Evolutionary conservation across 257 asterid species (phyloP), one percentile per base, ranked within the genome.

Genomic region (Salvia miltiorrhiza): DNA sequence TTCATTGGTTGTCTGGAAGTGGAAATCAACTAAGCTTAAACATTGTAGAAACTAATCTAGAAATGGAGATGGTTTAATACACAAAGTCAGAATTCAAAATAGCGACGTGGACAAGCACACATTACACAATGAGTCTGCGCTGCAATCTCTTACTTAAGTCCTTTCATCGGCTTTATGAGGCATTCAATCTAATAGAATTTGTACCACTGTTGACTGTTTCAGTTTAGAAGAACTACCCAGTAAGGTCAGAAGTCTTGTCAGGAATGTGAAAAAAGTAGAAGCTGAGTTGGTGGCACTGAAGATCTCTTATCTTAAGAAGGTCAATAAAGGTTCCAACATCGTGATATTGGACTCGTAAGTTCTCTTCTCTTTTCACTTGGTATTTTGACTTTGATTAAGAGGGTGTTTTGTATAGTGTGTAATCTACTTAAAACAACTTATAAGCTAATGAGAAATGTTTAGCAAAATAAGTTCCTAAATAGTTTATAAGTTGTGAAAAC

Each of bases 281-380:
- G 96, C 96, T 60, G 96, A 94, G 75, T 55, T 94, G 66, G 92
- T 85, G 77, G 99, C 97, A 58, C 57, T 87, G 73, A 91, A 94
- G 85, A 89, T 91, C 79, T 85, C 99, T 68, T 85, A 89, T 76
- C 97, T 94, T 68, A 91, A 89, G 90, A 89, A 78, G 78, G 75
- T 94, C 70, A 86, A 76, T 62, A 86, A 83, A 74, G 93, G 97
- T 58, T 86, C 97, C 81, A 83, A 81, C 77, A 74, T 91, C 21
- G 95, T 89, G 61, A 86, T 94, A 65, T 70, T 94, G 87, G 99
- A 87, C 92, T 76, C 97, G 99, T 91, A 70, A 89, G 97, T 78
- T 68, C 50, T 59, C 43, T 16, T 45, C 56, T 41, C 70, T 32
- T 20, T 71, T 48, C 50, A 7, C 63, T 65, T 10, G 10, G 47